Base-by-base conservation (phyloP, 805 yeast species). In the Pichia pseudocactophila region DNA sequence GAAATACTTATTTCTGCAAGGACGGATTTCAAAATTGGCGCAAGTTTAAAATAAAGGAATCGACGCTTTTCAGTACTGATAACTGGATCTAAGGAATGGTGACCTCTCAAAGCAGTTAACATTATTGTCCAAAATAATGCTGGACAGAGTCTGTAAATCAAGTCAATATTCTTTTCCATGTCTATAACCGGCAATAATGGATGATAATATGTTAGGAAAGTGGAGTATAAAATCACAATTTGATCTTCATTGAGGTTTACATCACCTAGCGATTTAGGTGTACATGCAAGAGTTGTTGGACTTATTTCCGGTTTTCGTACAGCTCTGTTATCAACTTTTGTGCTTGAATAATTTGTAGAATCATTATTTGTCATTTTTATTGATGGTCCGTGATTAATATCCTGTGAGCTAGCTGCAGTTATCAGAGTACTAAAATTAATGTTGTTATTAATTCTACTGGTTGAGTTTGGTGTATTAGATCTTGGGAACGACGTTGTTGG, bases 121-220 rank as follows among this genome's bases (percentile, higher is more conserved):
- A 89, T 80, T 13, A 90, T 80, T 0, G 90, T 89, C 98, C 98
- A 90, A 56, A 90, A 90, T 16, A 90, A 65, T 3, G 90, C 81
- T 0, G 97, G 96, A 44, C 96, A 87, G 15, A 84, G 68, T 44
- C 76, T 63, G 58, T 83, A 85, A 8, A 89, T 72, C 37, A 78
- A 66, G 52, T 88, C 97, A 1, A 95, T 92, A 9, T 96, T 96
- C 47, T 74, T 75, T 7, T 67, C 49, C 2, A 90, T 73, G 56
- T 90, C 95, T 2, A 90, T 92, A 1, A 90, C 83, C 0, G 97
- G 97, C 37, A 92, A 58, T 39, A 83, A 78, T 1, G 86, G 83
- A 59, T 90, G 97, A 56, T 92, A 90, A 46, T 76, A 69, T n/a
- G 68, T 63, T 3, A 79, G 81, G 57, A 78, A 90, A 57, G 86